Base-by-base conservation (phyloP, 768 basidiomycete genomes). In the Sutorius australiensis region DNA sequence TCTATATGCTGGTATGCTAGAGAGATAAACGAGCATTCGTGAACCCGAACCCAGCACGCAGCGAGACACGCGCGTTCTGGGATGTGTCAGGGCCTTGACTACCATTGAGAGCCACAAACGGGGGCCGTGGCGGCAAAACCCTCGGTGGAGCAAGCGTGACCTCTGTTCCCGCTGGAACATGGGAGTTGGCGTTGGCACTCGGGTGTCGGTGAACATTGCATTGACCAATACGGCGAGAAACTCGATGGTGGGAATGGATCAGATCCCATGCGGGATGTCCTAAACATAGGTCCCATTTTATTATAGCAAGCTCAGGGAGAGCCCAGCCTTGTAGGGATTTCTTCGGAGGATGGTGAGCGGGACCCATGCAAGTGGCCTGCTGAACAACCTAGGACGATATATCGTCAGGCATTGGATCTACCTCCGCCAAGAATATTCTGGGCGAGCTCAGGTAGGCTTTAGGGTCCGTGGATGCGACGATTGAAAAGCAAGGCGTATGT, bases 271-370 rank as follows among this genome's bases (percentile, higher is more conserved):
- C 5, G 30, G 34, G 48, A 45, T 17, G 12, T 31, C 44, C 48
- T 51, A 57, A 57, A 57, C 28, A 57, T 51, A 57, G 45, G n/a
- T 24, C 24, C 21, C 44, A 17, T 27, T 30, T 31, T 16, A 36
- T 34, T 27, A 28, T 21, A 7, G 14, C 16, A n/a, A n/a, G 21
- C 6, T 24, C 45, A 14, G 12, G 16, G 3, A 11, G 33, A 19
- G 17, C 24, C 13, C 17, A n/a, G 10, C 33, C 34, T 37, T 30
- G 46, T 14, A 27, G 30, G 11, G n/a, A 21, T 1, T 28, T 41
- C 30, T 24, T 24, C 24, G 24, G 24, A 24, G 24, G 24, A 24
- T 24, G 24, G 4, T 24, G 24, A 24, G 24, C 24, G 4, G 24
- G 24, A 24, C 24, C 24, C 24, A 24, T 24, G 24, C 24, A 2